Conservation (phyloP, 2,329 filamentous ascomycete genomes). For the Fusarium transvaalense region DNA sequence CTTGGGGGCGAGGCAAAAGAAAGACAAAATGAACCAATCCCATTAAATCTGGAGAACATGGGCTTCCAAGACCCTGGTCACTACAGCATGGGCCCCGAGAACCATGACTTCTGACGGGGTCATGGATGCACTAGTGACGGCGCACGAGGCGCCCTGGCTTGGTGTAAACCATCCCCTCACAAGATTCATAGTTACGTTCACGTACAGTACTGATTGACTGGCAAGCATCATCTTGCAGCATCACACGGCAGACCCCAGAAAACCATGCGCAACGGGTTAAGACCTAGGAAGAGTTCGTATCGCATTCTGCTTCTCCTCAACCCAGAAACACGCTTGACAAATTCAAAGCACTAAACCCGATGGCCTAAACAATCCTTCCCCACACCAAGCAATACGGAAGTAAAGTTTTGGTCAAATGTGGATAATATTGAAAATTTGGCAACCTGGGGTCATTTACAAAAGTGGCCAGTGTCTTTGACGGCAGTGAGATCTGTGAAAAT, state of each 20-base stretch:
- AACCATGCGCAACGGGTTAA: conserved; percentile 19
- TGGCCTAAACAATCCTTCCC: conserved; percentile 16
- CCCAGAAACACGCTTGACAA: conserved; percentile 2
- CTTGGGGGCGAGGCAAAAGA: conserved; percentile 31
- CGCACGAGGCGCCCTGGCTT: conserved; percentile 52
- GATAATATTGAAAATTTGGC: neutral
- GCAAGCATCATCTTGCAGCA: conserved; percentile 35
- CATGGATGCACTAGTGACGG: conserved; percentile 43
- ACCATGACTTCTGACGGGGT: conserved; percentile 39
- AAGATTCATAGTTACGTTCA: conserved; percentile 34
- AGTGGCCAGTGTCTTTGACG: conserved; percentile 21
- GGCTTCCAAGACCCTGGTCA: conserved; percentile 11
- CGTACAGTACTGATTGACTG: conserved; percentile 17
- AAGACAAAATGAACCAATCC: conserved; percentile 27
- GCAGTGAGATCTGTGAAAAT: conserved; percentile 10
- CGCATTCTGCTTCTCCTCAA: conserved; percentile 5
- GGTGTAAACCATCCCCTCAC: conserved; percentile 44
- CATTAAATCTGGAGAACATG: conserved; percentile 18
- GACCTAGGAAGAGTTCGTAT: neutral
- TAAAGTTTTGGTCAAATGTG: neutral
- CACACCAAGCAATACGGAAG: conserved; percentile 19
- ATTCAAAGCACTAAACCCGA: conserved; percentile 27
- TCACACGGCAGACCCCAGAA: conserved; percentile 16
- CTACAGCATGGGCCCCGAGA: conserved; percentile 32
- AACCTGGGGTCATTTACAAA: neutral